Percentiles rank a stretch among this genome's conserved stretches.
Evolutionary conservation across 148 eudicot species (phyloP).

Genomic region (Mesembryanthemum crystallinum): DNA sequence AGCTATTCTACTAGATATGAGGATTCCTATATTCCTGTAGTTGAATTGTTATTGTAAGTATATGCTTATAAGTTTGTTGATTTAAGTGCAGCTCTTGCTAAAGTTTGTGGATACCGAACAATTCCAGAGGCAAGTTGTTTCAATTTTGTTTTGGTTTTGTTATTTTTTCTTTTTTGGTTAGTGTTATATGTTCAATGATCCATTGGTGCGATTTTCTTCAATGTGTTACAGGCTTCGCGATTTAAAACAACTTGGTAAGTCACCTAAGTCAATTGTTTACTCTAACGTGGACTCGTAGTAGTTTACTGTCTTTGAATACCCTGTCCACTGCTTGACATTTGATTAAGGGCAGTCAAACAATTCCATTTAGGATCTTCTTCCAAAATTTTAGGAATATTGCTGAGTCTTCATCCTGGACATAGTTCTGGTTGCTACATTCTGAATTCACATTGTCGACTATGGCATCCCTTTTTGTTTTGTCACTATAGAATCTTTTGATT

Average conservation of each 20-base stretch:
- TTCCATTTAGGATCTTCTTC: too few relatives aligned
- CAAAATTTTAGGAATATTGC: too few relatives aligned
- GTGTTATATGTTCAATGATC: not conserved
- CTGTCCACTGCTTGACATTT: not conserved
- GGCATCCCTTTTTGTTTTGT: too few relatives aligned
- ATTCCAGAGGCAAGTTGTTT: slow-evolving; percentile 67
- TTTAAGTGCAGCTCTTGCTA: slow-evolving; percentile 49
- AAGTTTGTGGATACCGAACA: slow-evolving; percentile 82
- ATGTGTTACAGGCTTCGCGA: slow-evolving; percentile 70
- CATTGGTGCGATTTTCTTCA: slow-evolving; percentile 5
- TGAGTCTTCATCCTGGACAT: too few relatives aligned
- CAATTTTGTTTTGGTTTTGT: not conserved
- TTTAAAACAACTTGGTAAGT: slow-evolving; percentile 81
- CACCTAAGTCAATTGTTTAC: not conserved
- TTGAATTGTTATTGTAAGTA: not conserved
- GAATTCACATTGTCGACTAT: too few relatives aligned
- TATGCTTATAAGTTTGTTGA: not conserved
- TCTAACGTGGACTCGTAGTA: not conserved
- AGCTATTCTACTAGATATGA: not conserved
- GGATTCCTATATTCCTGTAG: too few relatives aligned
- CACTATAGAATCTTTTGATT: not conserved
- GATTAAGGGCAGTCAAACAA: not conserved
- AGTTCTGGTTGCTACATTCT: too few relatives aligned
- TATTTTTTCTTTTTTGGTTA: not conserved
- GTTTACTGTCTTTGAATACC: not conserved